These are phyloP conservation scores for Pleurotus cornucopiae DNA, from an alignment of 768 basidiomycete species.

Conservation along the genomic window DNA sequence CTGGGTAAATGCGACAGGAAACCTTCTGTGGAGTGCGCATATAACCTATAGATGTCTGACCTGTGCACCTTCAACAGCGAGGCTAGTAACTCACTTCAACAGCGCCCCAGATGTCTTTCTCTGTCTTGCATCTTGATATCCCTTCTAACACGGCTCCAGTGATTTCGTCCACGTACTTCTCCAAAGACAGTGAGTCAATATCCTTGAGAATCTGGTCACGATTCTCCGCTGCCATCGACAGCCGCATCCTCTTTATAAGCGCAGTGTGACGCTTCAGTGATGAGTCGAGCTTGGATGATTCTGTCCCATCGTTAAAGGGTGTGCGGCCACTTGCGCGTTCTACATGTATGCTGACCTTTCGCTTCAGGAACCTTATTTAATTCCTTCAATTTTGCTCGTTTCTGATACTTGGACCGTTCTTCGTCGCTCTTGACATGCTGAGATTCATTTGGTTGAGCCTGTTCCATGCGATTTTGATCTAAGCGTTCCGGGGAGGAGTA, in stretches of 20 bases:
- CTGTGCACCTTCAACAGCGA: slow-evolving; percentile 2
- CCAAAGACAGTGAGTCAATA: slow-evolving; percentile 82
- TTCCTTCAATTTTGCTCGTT: slow-evolving; percentile 55
- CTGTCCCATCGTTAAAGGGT: slow-evolving; percentile 29
- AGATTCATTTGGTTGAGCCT: slow-evolving; percentile 8
- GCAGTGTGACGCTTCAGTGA: slow-evolving; percentile 96
- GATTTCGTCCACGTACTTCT: slow-evolving; percentile 96
- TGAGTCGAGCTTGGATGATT: slow-evolving; percentile 79
- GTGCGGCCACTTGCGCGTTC: neutral
- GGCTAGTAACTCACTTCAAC: slow-evolving; percentile 64
- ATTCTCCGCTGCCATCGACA: slow-evolving; percentile 79
- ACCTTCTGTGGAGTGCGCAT: slow-evolving; percentile 83
- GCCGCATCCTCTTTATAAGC: slow-evolving; percentile 88
- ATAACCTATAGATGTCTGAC: slow-evolving; percentile 56
- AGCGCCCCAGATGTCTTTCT: slow-evolving; percentile 87
- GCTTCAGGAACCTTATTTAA: slow-evolving; percentile 45
- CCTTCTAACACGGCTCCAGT: slow-evolving; percentile 86
- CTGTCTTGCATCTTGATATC: slow-evolving; percentile 80
- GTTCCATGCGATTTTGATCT: slow-evolving; percentile 8
- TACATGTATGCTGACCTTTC: slow-evolving; percentile 38
- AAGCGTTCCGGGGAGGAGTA: neutral
- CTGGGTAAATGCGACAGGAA: slow-evolving; percentile 76
- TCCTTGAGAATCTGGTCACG: slow-evolving; percentile 89
- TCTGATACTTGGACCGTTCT: slow-evolving; percentile 45
- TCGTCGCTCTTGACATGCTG: slow-evolving; percentile 30